Percentiles rank a stretch among this genome's conserved stretches.
Evolutionary conservation across 495 filamentous ascomycete genomes (phyloP).

Genomic region (Podospora comata): DNA sequence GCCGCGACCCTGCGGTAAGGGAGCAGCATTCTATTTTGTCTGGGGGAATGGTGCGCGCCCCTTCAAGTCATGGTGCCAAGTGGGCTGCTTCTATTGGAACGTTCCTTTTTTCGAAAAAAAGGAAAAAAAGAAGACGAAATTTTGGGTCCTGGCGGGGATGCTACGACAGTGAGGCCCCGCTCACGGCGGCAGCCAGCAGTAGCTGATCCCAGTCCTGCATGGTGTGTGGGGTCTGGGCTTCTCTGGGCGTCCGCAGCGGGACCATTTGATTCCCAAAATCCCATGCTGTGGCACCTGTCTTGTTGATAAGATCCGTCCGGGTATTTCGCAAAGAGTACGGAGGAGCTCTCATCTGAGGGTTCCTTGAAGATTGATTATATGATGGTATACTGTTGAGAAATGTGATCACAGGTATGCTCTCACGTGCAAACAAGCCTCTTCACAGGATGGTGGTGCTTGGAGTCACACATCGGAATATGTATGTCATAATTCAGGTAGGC

Average conservation of each 20-base stretch:
- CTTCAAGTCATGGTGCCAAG: constrained; percentile 27
- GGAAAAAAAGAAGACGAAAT: background rate
- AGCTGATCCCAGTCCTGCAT: constrained; percentile 4
- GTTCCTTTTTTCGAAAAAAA: background rate
- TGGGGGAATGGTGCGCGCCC: background rate
- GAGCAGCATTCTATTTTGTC: constrained; percentile 38
- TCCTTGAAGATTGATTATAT: background rate
- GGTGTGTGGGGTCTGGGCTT: background rate
- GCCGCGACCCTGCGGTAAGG: constrained; percentile 34
- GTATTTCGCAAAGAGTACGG: background rate
- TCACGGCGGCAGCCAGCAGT: background rate
- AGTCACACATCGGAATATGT: background rate
- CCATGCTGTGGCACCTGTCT: background rate
- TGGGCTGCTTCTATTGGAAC: background rate
- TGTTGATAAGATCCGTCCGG: background rate
- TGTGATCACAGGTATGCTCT: background rate
- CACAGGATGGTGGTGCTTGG: background rate
- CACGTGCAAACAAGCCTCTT: background rate
- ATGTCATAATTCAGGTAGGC: background rate
- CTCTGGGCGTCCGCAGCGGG: background rate
- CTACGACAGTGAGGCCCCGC: constrained; percentile 1
- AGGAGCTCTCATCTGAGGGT: background rate
- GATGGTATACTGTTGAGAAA: background rate
- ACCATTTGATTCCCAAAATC: background rate
- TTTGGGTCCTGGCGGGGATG: constrained; percentile 2